Conservation (phyloP, 306 rosid species). For the Senna siamea region DNA sequence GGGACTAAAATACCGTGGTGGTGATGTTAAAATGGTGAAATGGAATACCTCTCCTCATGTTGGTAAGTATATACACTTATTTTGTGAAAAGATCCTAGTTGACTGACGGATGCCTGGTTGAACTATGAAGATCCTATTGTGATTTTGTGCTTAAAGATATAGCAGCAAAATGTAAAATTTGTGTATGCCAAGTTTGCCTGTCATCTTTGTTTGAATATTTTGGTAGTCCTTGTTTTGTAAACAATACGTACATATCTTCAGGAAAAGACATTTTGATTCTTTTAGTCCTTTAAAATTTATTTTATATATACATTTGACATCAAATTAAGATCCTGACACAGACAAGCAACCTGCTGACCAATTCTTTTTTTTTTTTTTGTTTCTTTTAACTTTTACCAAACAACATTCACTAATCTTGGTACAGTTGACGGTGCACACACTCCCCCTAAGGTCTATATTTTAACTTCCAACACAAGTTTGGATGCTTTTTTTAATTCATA, state of each 20-base stretch:
- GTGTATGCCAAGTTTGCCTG: background rate
- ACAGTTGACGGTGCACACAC: background rate
- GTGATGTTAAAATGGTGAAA: conserved; percentile 81
- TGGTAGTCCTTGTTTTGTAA: background rate
- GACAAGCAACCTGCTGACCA: background rate
- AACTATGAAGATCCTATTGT: background rate
- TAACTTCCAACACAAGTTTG: background rate
- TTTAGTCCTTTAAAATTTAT: background rate
- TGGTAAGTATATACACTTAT: conserved; percentile 57
- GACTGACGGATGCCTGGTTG: background rate
- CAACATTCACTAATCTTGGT: background rate
- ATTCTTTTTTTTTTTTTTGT: too few relatives aligned
- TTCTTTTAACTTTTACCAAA: background rate
- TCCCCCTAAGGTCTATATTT: background rate
- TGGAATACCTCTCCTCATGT: conserved; percentile 77
- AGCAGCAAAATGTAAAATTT: background rate
- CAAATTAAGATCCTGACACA: background rate
- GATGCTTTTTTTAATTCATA: background rate
- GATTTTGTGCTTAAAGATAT: background rate
- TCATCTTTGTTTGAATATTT: background rate
- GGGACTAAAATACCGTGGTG: conserved; percentile 75
- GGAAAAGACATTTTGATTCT: background rate
- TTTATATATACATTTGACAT: background rate
- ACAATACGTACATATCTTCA: too few relatives aligned
- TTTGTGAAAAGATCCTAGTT: conserved; percentile 7